These are phyloP conservation scores for Thozetella sp. DNA, from an alignment of 495 filamentous ascomycete species.

Conservation along the genomic window DNA sequence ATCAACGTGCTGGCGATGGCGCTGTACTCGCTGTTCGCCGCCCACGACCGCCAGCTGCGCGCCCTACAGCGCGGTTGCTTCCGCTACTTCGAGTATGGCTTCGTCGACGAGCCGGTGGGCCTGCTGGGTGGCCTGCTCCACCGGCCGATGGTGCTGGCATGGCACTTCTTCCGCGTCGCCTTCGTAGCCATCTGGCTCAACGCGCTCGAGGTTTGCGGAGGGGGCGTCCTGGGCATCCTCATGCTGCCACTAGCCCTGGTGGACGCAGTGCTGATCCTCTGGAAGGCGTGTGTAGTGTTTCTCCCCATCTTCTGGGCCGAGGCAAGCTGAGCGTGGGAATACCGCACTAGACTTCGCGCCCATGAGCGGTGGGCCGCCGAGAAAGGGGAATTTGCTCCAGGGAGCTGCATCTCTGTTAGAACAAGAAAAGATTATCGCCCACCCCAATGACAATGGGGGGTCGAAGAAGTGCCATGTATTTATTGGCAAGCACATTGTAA, in stretches of 20 bases:
- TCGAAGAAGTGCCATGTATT: neutral
- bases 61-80: slow-evolving; percentile 92
- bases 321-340: slow-evolving; percentile 16
- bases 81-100: slow-evolving; percentile 83
- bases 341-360: no score
- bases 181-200: slow-evolving; percentile 86
- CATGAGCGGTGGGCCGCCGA: no score
- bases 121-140: slow-evolving; percentile 83
- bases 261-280: slow-evolving; percentile 70
- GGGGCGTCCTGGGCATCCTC: slow-evolving; percentile 47
- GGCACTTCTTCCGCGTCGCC: slow-evolving; percentile 94
- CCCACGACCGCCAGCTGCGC: slow-evolving; percentile 73
- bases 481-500: neutral
- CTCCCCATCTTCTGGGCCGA: slow-evolving; percentile 79
- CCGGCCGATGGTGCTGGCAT: slow-evolving; percentile 76
- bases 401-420: no score
- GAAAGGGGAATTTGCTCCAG: no score
- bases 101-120: slow-evolving; percentile 75
- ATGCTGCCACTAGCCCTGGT: slow-evolving; percentile 61
- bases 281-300: slow-evolving; percentile 86
- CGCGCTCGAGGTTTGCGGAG: slow-evolving; percentile 43
- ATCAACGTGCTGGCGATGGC: slow-evolving; percentile 97
- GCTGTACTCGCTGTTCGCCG: slow-evolving; percentile 88
- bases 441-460: no score
- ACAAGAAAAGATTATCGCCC: no score